A percentile compares a stretch with the other conserved stretches of the same genome.
Conservation (phyloP, 1,284 basidiomycete genomes). For the Hemileia vastatrix region DNA sequence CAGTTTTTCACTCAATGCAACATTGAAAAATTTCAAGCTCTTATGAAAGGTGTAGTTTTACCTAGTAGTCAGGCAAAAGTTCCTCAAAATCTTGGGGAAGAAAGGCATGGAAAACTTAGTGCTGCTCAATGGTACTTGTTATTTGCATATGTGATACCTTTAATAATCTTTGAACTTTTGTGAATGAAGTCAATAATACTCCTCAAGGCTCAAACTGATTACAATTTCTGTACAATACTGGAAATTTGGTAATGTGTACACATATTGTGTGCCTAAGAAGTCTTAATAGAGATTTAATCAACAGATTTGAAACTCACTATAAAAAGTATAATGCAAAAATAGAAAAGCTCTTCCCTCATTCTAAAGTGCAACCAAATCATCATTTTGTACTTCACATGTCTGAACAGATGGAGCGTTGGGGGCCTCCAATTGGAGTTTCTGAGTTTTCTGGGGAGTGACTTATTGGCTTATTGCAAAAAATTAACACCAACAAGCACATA, state of each 20-base stretch:
- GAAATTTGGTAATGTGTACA: neutral
- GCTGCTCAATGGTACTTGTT: constrained; percentile 12
- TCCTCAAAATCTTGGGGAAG: constrained; percentile 3
- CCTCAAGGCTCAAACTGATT: neutral
- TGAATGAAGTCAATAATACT: too few relatives aligned
- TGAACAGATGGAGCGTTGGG: neutral
- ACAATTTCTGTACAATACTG: neutral
- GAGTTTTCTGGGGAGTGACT: neutral
- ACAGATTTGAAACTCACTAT: neutral
- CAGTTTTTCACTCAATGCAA: too few relatives aligned
- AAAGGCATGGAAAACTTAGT: constrained; percentile 1
- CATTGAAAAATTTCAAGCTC: too few relatives aligned
- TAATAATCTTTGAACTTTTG: constrained; percentile 1
- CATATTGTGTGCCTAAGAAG: neutral
- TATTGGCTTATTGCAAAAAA: neutral
- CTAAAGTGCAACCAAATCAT: neutral
- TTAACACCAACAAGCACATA: too few relatives aligned
- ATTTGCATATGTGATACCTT: neutral
- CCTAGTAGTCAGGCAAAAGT: neutral
- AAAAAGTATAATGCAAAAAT: neutral
- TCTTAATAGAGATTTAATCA: neutral
- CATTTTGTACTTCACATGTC: neutral
- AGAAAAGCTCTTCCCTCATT: neutral
- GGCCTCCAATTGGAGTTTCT: neutral
- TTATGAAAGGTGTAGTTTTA: neutral